Evolutionary conservation across 2,329 filamentous ascomycete species (phyloP), one percentile per base, ranked within the genome.

Genomic region (Paecilomyces sp.): DNA sequence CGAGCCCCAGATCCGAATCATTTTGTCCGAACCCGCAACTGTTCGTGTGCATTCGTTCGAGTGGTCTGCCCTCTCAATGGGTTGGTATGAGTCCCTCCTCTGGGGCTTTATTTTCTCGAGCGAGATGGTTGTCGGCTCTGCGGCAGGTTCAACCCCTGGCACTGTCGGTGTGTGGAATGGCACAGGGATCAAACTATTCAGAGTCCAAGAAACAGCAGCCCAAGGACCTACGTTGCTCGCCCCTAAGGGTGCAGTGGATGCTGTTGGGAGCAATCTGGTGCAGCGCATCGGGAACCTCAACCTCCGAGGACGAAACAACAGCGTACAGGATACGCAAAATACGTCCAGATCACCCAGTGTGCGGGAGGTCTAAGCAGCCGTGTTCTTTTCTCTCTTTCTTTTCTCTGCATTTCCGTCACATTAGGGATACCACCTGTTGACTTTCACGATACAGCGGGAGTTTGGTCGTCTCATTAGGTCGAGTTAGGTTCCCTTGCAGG

Each of bases 111-210:
- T 97, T 57, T 97, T 97, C 72, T 87, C 89, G 30, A 88, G 87
- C 67, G 94, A 99, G 77, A 91, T 96, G 87, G 86, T 92, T 60
- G 76, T 78, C 12, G 76, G 75, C 3, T 72, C 75, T 5, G 72
- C 74, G 33, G 70, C 72, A 22, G 76, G 75, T 33, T 73, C 74
- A 15, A 85, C 88, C 0, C 92, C 89, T 70, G 92, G 92, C 31
- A 92, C 90, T 1, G 90, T 92, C 33, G 93, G 94, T 7, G 87
- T 97, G 1, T 99, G 94, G 93, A 97, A 93, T 70, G 90, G 91
- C 36, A 97, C 94, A 0, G 81, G 81, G 1, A 91, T 99, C 72
- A 89, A 88, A 71, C 80, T 99, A 13, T 99, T 99, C 77, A 87
- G 86, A 56, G 92, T 97, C 2, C 91, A 96, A 73, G 90, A 95